These are phyloP conservation scores for Pseudisothecium myosuroides DNA, from an alignment of 225 moss, liverwort and hornwort species.

Conservation along the genomic window DNA sequence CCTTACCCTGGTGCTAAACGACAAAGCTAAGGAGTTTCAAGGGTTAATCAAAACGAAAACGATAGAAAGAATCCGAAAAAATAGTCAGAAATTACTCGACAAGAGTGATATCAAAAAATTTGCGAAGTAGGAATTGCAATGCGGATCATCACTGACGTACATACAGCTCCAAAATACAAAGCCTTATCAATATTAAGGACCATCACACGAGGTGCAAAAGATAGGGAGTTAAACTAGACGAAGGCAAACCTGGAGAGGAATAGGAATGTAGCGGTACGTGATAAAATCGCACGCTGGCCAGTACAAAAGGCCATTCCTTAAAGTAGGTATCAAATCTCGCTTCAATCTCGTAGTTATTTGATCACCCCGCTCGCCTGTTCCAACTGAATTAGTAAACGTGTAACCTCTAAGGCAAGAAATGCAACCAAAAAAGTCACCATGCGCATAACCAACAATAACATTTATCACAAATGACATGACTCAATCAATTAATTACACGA, in stretches of 20 bases:
- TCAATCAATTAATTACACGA: neutral
- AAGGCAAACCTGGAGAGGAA: slow-evolving; percentile 50
- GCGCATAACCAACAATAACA: neutral
- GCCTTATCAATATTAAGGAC: neutral
- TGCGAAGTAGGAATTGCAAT: neutral
- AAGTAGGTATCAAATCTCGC: slow-evolving; percentile 49
- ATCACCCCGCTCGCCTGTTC: slow-evolving; percentile 33
- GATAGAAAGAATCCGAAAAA: neutral
- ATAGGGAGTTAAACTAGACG: neutral
- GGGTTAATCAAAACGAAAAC: neutral
- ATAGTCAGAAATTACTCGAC: neutral
- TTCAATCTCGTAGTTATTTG: slow-evolving; percentile 36
- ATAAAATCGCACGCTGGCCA: slow-evolving; percentile 56
- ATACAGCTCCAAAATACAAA: neutral
- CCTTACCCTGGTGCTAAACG: neutral
- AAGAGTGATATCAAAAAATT: neutral
- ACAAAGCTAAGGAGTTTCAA: neutral
- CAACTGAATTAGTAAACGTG: neutral
- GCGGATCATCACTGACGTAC: neutral
- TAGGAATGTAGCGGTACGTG: slow-evolving; percentile 44
- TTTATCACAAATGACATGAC: neutral
- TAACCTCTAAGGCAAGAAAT: neutral
- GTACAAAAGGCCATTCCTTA: slow-evolving; percentile 39
- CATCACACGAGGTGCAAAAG: neutral
- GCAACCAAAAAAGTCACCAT: neutral